Evolutionary conservation across 306 rosid genomes (phyloP).

Genomic region (Vigna trinervia): DNA sequence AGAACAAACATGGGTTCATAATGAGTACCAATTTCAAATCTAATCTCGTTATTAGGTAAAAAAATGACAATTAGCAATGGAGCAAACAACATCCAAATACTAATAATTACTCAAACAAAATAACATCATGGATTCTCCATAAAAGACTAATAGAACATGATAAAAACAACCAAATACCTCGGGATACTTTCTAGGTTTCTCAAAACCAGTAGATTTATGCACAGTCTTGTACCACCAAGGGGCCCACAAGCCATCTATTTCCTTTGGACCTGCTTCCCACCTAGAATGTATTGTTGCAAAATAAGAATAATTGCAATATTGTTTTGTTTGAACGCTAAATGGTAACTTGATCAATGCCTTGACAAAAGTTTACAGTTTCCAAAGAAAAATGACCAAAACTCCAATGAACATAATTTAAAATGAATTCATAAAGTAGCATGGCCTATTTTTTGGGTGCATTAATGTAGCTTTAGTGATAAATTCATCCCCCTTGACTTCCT

Average conservation of each 20-base stretch:
- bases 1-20: neutral
- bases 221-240: conserved; percentile 83
- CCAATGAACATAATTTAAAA: neutral
- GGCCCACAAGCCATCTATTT: conserved; percentile 83
- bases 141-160: conserved; percentile 16
- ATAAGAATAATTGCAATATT: neutral
- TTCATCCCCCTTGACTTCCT: no score
- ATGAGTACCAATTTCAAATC: neutral
- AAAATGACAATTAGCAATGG: neutral
- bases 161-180: conserved; percentile 50
- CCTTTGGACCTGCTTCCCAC: conserved; percentile 85
- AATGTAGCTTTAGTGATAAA: neutral
- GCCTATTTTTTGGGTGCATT: no score
- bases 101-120: neutral
- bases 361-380: neutral
- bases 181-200: conserved; percentile 63
- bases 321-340: conserved; percentile 2
- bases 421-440: neutral
- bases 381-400: conserved; percentile 5
- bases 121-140: neutral
- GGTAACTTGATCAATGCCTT: conserved; percentile 6
- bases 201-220: conserved; percentile 68
- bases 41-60: conserved; percentile 4
- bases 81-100: neutral
- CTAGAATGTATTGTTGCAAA: conserved; percentile 48